Base-by-base conservation (phyloP, 208 protist species). In the Sergeia podlipaevii region DNA sequence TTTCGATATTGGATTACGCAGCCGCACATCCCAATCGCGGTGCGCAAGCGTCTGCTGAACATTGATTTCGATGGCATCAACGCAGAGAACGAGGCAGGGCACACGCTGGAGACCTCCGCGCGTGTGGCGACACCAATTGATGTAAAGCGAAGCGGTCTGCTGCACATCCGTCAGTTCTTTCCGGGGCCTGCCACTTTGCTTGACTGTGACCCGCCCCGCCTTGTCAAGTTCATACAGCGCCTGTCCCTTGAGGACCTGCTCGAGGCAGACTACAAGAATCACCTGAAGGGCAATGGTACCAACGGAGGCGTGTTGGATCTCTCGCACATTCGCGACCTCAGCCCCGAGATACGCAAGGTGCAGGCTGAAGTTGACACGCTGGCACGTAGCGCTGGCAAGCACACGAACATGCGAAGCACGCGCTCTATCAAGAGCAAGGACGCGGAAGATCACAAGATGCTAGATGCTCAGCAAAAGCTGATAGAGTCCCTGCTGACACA, bases 101-200 rank as follows among this genome's bases (percentile, higher is more conserved):
- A 75, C 57, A 29, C 50, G 17, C 59, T 88, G 27, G 68, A 86
- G 54, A 52, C 55, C 29, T 70, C 65, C 2, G 80, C 87, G 28
- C 51, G 66, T 26, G 60, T 83, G 28, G 67, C 70, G 21, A 77
- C 84, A 18, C 83, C 87, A 30, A 81, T 95, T 42, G 87, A 95
- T 50, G 60, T 95, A 60, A 89, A 91, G 69, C 87, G 87, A 46
- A 95, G 87, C 58, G 87, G 87, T 0, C 51, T 95, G 15, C 75
- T 95, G 39, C 87, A 95, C 63, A 95, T 95, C 48, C 77, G 87
- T n/a, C 84, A 95, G 68, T 91, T 84, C 61, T 82, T 95, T 32
- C 87, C 87, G 0, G 87, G 87, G 4, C 87, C 87, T 0, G 81
- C 76, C 20, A 88, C 87, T 26, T 60, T 95, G 47, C 60, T 95